Base-by-base conservation (phyloP, 1,284 basidiomycete species). In the Porodaedalea pini region DNA sequence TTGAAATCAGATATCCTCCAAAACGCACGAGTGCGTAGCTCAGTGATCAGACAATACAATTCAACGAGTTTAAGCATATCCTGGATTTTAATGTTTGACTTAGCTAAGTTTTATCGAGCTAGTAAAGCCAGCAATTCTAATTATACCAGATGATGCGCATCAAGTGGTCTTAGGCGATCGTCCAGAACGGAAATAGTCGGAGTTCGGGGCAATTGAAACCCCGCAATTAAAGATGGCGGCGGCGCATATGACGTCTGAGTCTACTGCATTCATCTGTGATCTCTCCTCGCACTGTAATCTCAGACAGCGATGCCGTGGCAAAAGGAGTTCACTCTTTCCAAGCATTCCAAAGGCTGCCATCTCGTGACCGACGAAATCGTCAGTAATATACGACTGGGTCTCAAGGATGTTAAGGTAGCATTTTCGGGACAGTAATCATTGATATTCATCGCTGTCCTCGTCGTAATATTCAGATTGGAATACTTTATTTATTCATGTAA, bases 311-410 rank as follows among this genome's bases (percentile, higher is more conserved):
- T 97, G 94, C 90, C 86, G 57, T 96, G 93, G 91, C 94, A 97
- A 70, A 94, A 88, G 71, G 87, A 86, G 5, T 94, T 97, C 70
- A 82, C 81, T 1, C 75, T 91, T 27, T 68, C 73, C 2, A 78
- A 73, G 62, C 77, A 76, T 44, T 70, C 76, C 29, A 90, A 88
- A 67, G 86, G 88, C 61, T 92, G 91, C 66, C 88, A 97, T 73
- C 79, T 97, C n/a, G 80, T 98, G 43, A 95, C 93, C 5, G 78
- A 87, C 47, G 88, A 93, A 66, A 78, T 98, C 13, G 65, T 87
- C 43, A 66, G 70, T 4, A 83, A 93, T 51, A 87, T 95, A 62
- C 73, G 80, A 58, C 80, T 87, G 45, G 94, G 93, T 0, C 71
- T 98, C 49, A 75, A 81, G 61, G 80, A 78, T 45, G 82, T 90